Evolutionary conservation across 441 rosid species (phyloP), one percentile per base, ranked within the genome.

Genomic region (Cnidoscolus chayamansa): DNA sequence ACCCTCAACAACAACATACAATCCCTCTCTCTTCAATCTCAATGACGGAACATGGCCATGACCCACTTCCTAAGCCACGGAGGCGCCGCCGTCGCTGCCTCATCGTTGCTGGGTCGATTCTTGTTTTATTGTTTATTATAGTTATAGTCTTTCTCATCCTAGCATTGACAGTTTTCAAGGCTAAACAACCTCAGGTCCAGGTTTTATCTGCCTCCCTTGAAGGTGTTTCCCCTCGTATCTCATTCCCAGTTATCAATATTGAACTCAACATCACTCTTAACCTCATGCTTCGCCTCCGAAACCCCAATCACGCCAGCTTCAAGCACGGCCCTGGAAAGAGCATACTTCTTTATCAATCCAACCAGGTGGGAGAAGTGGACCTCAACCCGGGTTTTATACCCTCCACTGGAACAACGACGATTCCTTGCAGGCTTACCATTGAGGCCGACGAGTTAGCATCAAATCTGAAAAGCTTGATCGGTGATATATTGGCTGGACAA

Each of bases 261-360:
- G 74, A 87, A 55, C 74, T 92, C 49, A 87, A 90, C 59, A 30
- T 90, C 72, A 84, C 90, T 7, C 84, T 92, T 37, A 71, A 83
- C 10, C 80, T 89, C 40, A 69, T 74, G 15, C 68, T 92, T 80
- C 72, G 60, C 9, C 60, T 90, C 13, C 67, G 72, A 19, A 92
- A 92, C 55, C 84, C 71, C 10, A 92, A 90, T 74, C 72, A 74
- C n/a, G 96, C 74, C 20, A 84, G 81, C 60, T 86, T 92, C 76
- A 67, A 79, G 72, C 89, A 87, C 74, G 84, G 86, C 3, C 19
- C 67, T 0, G 91, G 94, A 1, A 77, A 81, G 72, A 82, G 77
- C 65, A 11, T 64, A 30, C 75, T 92, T 53, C 13, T 67, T 0
- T 90, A 86, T 60, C 63, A 72, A 53, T 84, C 77, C 1, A 65